Base-by-base conservation (phyloP, 169 alveolate genomes). In the Plasmodium inui region DNA sequence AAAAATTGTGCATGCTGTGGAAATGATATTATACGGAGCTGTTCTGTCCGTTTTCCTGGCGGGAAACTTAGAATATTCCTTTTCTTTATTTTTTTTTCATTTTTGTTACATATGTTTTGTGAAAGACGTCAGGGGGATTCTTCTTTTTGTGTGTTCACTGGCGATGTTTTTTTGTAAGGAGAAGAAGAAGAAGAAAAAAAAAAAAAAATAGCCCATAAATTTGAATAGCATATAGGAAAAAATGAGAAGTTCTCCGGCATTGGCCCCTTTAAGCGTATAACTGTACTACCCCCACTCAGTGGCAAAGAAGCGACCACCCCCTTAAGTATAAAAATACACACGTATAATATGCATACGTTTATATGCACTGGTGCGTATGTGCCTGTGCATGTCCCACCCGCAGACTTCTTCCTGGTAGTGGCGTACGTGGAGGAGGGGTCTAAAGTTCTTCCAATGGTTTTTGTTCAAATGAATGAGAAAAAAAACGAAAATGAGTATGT, bases 351-450 rank as follows among this genome's bases (percentile, higher is more conserved):
- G n/a, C 22, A 53, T 19, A 70, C 67, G 32, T 1, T 28, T 83
- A 71, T 83, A 34, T 37, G 30, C 70, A 17, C 32, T 28, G n/a
- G 8, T 17, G 44, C 50, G 55, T 46, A 19, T 39, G 46, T 3
- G 30, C 28, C 26, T 53, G 44, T 67, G 50, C 19, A 71, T 12
- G 28, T 32, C 12, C 41, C 1, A 74, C 73, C 46, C 82, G 50
- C 71, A 89, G 94, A 89, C 82, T 89, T 89, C 50, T 89, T 89
- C 53, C 82, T 89, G 26, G 83, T 79, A 41, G 84, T 89, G 76
- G 94, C 94, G 14, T 89, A 89, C 50, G 94, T 89, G 71, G 94
- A 89, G 82, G 94, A 89, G 44, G 9, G 78, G 41, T 88, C 94
- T 28, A 88, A 88, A 80, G 22, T 88, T 34, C 19, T 78, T 12